Evolutionary conservation across 2,329 filamentous ascomycete species (phyloP).

Genomic region (Escovopsis sp.): DNA sequence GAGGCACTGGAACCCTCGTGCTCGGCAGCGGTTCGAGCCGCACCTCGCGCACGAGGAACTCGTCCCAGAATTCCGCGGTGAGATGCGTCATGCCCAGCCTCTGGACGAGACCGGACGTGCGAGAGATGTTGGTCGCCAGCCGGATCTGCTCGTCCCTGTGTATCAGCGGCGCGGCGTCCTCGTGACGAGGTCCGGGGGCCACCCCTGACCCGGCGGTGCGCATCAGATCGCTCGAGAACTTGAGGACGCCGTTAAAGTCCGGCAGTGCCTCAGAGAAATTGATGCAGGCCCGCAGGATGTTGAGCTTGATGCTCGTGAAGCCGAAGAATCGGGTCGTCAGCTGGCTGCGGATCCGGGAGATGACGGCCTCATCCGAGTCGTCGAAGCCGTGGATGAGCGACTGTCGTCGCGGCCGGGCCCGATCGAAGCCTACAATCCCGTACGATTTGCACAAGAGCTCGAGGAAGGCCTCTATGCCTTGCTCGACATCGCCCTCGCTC

Average conservation of each 20-base stretch:
- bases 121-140: slow-evolving; percentile 70
- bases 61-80: slow-evolving; percentile 88
- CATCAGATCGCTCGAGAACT: slow-evolving; percentile 71
- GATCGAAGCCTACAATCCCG: slow-evolving; percentile 41
- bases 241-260: slow-evolving; percentile 79
- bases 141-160: slow-evolving; percentile 70
- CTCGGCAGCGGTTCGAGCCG: slow-evolving; percentile 48
- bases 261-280: slow-evolving; percentile 88
- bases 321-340: slow-evolving; percentile 53
- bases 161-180: slow-evolving; percentile 56
- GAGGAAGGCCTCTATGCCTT: slow-evolving; percentile 49
- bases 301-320: slow-evolving; percentile 64
- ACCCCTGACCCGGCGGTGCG: slow-evolving; percentile 68
- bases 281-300: slow-evolving; percentile 77
- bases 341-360: slow-evolving; percentile 44
- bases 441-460: slow-evolving; percentile 46
- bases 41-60: slow-evolving; percentile 73
- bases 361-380: slow-evolving; percentile 36
- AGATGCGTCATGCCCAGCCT: slow-evolving; percentile 56
- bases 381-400: slow-evolving; percentile 12
- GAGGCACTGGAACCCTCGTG: slow-evolving; percentile 48
- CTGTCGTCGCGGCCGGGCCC: slow-evolving; percentile 12
- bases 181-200: slow-evolving; percentile 53
- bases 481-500: slow-evolving; percentile 48
- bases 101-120: slow-evolving; percentile 63